phyloP scores from a whole-genome alignment of 306 rosid genomes.

The Canavalia gladiata region DNA sequence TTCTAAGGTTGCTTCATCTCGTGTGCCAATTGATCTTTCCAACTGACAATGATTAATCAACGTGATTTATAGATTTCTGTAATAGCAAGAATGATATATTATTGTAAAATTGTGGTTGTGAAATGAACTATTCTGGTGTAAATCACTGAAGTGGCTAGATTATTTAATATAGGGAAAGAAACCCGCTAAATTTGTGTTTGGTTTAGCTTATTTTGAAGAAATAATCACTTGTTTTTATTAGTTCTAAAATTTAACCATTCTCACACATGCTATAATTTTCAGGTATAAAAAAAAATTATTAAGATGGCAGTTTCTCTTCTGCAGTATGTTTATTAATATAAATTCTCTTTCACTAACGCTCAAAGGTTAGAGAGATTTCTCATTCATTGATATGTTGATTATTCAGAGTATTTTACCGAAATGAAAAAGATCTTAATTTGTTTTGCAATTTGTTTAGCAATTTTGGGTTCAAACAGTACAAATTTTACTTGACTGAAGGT shows the following conservation, averaged over 20 bases:
- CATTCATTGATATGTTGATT: slow-evolving; percentile 15
- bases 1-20: slow-evolving; percentile 25
- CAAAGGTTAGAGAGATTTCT: not conserved
- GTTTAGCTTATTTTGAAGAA: too few relatives aligned
- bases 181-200: not conserved
- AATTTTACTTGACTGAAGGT: not conserved
- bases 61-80: slow-evolving; percentile 27
- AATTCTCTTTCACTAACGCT: not conserved
- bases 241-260: too few relatives aligned
- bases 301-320: slow-evolving; percentile 36
- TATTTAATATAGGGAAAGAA: slow-evolving; percentile 9
- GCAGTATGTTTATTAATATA: not conserved
- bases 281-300: slow-evolving; percentile 26
- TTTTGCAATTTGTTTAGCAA: not conserved
- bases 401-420: slow-evolving; percentile 15
- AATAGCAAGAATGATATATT: slow-evolving; percentile 8
- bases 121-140: slow-evolving; percentile 18
- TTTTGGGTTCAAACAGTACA: slow-evolving; percentile 12
- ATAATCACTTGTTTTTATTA: too few relatives aligned
- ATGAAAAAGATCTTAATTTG: slow-evolving; percentile 12
- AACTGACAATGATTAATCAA: not conserved
- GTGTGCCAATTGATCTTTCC: slow-evolving; percentile 24
- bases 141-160: slow-evolving; percentile 11
- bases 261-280: not conserved
- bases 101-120: not conserved